Evolutionary conservation across 352 stramenopile genomes (phyloP), one percentile per base, ranked within the genome.

Genomic region (Pythium coloratum): DNA sequence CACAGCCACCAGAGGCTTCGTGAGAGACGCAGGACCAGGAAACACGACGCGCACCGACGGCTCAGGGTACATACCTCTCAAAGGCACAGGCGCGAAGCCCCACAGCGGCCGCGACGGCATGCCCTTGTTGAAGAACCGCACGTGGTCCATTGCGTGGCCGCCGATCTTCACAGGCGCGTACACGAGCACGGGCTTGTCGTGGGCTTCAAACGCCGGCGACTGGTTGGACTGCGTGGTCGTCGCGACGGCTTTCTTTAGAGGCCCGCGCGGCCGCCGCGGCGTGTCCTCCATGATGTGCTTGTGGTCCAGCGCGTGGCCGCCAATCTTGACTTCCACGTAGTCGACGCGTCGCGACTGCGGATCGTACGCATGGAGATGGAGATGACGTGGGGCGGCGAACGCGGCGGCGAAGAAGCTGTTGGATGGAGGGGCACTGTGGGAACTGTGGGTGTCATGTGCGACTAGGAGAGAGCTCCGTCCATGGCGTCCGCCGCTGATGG

Each of bases 291-390:
- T 72, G 47, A 78, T 70, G 26, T 77, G 79, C 44, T 77, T 77
- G 67, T 92, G 77, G 74, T 92, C 84, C 36, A 90, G 62, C 13
- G 55, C 51, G 57, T 92, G 84, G 24, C 84, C 84, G 44, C 84
- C 86, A 49, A 92, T 94, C 69, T 94, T 94, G 0, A 86, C 84
- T 66, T 95, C 86, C 18, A 77, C 69, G 65, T 80, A 90, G 24
- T 33, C 46, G 24, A 70, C 67, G 28, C 42, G 55, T 4, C 40
- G 62, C 2, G 66, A 47, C 16, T 60, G 28, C 16, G 62, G 32
- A 55, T 92, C 70, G 60, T 81, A 92, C 8, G 81, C 71, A 66
- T 90, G 81, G 36, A 95, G 66, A 33, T 84, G 76, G 28, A 92
- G 40, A 40, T 86, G 74, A 24, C 80, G 75, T 2, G 10, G 70